phyloP scores from a whole-genome alignment of 148 eudicot species.

The Fallopia convolvulus region DNA sequence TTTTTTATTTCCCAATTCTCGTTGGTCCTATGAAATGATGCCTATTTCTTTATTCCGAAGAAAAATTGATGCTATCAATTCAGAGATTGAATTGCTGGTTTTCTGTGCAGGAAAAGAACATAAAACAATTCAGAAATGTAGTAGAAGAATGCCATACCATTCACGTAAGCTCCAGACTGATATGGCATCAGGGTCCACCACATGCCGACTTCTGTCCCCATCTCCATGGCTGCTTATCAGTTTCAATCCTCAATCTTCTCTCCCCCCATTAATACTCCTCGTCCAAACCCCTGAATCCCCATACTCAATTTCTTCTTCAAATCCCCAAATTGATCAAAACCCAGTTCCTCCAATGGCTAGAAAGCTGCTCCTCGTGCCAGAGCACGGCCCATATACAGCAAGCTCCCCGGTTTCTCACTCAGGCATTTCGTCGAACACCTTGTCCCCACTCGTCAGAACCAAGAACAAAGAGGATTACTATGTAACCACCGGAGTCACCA shows the following conservation, averaged over 20 bases:
- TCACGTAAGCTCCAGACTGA: constrained; percentile 3
- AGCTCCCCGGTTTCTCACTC: not conserved
- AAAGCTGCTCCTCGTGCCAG: not conserved
- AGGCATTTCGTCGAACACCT: constrained; percentile 7
- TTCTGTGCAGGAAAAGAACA: not conserved
- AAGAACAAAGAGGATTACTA: not conserved
- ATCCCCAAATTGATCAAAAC: not conserved
- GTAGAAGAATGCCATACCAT: not conserved
- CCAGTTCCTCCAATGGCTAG: not conserved
- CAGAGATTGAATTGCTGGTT: not conserved
- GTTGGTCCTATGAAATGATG: not conserved
- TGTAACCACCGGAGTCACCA: not conserved
- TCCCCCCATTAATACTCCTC: not conserved
- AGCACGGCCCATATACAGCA: not conserved
- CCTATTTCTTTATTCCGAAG: not conserved
- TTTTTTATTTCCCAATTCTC: not conserved
- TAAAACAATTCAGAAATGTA: not conserved
- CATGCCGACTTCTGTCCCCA: constrained; percentile 8
- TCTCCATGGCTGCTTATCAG: not conserved
- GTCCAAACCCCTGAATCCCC: not conserved
- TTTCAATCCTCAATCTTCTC: not conserved
- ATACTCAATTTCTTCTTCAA: not conserved
- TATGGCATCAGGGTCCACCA: constrained; percentile 6
- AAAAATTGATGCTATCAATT: not conserved
- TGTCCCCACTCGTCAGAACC: not conserved